Evolutionary conservation across 306 rosid genomes (phyloP).

Genomic region (Aeschynomene evenia): DNA sequence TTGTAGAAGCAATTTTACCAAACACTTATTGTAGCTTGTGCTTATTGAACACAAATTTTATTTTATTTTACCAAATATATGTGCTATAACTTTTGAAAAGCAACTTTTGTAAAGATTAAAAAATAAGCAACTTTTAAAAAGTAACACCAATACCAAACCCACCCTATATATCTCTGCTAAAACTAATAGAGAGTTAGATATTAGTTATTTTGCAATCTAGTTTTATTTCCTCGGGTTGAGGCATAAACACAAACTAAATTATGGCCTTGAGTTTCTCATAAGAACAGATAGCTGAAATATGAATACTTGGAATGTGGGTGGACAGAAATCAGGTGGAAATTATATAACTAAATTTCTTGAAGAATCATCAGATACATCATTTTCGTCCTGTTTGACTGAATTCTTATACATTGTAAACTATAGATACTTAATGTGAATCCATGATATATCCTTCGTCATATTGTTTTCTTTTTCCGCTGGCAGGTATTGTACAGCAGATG

Average conservation of each 20-base stretch:
- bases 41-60: no score
- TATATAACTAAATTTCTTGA: not conserved
- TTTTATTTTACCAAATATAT: no score
- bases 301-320: not conserved
- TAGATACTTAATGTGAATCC: not conserved
- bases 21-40: no score
- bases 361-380: not conserved
- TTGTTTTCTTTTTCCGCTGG: slow-evolving; percentile 7
- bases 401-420: not conserved
- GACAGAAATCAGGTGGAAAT: not conserved
- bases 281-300: slow-evolving; percentile 15
- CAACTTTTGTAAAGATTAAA: no score
- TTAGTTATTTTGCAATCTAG: slow-evolving; percentile 2
- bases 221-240: not conserved
- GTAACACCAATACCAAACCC: no score
- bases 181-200: not conserved
- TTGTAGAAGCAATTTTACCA: no score
- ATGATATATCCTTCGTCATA: not conserved
- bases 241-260: not conserved
- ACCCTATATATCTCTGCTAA: slow-evolving; percentile 18
- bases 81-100: no score
- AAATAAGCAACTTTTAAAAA: no score
- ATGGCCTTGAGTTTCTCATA: not conserved
- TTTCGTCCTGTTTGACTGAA: not conserved
- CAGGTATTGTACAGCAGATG: slow-evolving; percentile 89